Base-by-base conservation (phyloP, 78 protist species). In the Dictyostelium purpureum region DNA sequence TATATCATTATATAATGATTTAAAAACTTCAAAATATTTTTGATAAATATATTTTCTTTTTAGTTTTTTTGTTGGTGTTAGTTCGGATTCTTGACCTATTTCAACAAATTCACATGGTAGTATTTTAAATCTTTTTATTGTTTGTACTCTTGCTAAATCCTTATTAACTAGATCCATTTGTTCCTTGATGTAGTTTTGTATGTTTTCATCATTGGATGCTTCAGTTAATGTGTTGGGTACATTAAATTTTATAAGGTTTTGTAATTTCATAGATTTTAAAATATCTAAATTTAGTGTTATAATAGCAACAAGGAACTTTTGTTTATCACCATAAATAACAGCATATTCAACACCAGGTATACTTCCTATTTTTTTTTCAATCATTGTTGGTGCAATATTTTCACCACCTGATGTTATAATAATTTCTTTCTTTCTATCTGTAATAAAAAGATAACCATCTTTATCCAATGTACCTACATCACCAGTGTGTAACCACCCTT, bases 381-480 rank as follows among this genome's bases (percentile, higher is more conserved):
- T 63, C 31, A 93, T 91, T 19, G 96, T 57, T 1, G 99, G 99
- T 4, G 99, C 93, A 1, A 97, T 78, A 43, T 97, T 97, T 59
- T 97, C 99, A 38, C 99, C 99, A 19, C 99, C 99, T 2, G 99
- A 97, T 6, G 96, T 92, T 69, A 97, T 97, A 67, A 97, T 94
- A 21, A 97, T 35, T 83, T 97, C 98, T 88, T 97, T 97, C 79
- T 77, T 77, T 26, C 98, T 70, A 56, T 97, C 98, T 4, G 96
- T 93, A 51, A 97, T 96, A 54, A 31, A 40, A 38, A 90, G 74
- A 54, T 47, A 61, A 7, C 97, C 96, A 10, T 88, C 73, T 6
- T 33, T 61, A 52, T 91, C 96, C 31, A 94, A 0, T 1, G 12
- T 4, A 45, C 97, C 98, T 0, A 85, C 28, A 21, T 80, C 89